Percentiles rank a stretch among this genome's conserved stretches.
Conservation (phyloP, 2,329 filamentous ascomycete species). For the Thelonectria discophora region DNA sequence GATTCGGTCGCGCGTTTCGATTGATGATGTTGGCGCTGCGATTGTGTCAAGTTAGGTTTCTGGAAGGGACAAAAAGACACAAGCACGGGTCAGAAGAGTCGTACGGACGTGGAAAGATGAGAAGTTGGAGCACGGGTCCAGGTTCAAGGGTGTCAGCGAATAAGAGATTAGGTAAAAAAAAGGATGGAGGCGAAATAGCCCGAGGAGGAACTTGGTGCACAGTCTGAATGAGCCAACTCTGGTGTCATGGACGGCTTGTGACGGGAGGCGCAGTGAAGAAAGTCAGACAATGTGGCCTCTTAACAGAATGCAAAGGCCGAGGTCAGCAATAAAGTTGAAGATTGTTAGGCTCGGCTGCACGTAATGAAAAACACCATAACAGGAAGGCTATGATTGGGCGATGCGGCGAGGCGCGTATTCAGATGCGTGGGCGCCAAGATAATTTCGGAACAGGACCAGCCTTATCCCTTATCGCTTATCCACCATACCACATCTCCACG, state of each 20-base stretch:
- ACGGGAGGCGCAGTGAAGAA: constrained; percentile 5
- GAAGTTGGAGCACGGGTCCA: constrained; percentile 13
- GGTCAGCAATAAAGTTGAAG: constrained; percentile 20
- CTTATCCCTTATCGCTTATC: constrained; percentile 20
- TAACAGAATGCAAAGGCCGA: constrained; percentile 7
- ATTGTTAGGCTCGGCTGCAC: constrained; percentile 19
- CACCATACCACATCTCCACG: not conserved
- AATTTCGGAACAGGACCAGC: constrained; percentile 19
- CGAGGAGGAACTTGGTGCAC: not conserved
- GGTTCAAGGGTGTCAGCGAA: constrained; percentile 14
- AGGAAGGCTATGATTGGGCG: constrained; percentile 20
- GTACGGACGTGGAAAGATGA: constrained; percentile 18
- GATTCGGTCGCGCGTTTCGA: constrained; percentile 3
- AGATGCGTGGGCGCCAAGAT: constrained; percentile 10
- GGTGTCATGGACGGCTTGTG: not conserved
- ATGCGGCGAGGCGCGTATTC: constrained; percentile 4
- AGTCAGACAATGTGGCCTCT: not conserved
- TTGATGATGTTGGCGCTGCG: constrained; percentile 1
- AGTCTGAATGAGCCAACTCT: not conserved
- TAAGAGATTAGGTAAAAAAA: constrained; percentile 16
- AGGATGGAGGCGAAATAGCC: not conserved
- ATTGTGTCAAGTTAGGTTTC: constrained; percentile 3
- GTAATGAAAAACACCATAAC: constrained; percentile 24
- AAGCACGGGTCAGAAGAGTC: constrained; percentile 1
- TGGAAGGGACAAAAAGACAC: not conserved